Percentiles rank a stretch among this genome's conserved stretches.
Evolutionary conservation across 176 grass and related monocot species (phyloP).

Genomic region (Oryza glaberrima): DNA sequence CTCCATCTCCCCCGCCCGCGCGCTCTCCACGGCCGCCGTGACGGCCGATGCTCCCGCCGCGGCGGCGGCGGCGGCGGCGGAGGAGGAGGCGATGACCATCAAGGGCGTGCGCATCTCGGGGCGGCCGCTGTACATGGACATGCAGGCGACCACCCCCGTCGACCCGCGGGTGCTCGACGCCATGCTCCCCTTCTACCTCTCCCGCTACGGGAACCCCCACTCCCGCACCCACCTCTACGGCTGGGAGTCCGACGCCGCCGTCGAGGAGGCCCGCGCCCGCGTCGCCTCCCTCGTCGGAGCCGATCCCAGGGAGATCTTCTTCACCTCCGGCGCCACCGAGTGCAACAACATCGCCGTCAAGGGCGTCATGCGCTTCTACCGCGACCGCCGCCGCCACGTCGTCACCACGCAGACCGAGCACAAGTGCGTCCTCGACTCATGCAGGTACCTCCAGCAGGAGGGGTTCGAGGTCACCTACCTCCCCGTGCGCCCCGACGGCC

Average conservation of each 20-base stretch:
- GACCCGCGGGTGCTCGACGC: constrained; percentile 90
- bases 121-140: constrained; percentile 89
- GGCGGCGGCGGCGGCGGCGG: constrained; percentile 15
- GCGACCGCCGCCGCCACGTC: constrained; percentile 80
- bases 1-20: constrained; percentile 8
- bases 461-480: constrained; percentile 90
- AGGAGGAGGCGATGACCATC: constrained; percentile 54
- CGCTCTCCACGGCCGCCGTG: constrained; percentile 44
- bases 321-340: constrained; percentile 93
- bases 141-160: constrained; percentile 92
- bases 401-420: constrained; percentile 95
- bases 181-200: constrained; percentile 95
- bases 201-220: constrained; percentile 90
- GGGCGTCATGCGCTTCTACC: constrained; percentile 84
- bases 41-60: neutral
- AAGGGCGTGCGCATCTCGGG: constrained; percentile 92
- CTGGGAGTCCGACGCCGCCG: constrained; percentile 95
- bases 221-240: constrained; percentile 96
- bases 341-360: constrained; percentile 99
- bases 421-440: constrained; percentile 96
- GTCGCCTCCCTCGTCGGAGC: constrained; percentile 60
- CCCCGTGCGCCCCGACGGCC: constrained; percentile 74
- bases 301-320: constrained; percentile 88
- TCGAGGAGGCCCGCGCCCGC: constrained; percentile 69
- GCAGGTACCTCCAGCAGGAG: constrained; percentile 84